phyloP scores from a whole-genome alignment of 257 asterid genomes.

The Solanum pinnatisectum region DNA sequence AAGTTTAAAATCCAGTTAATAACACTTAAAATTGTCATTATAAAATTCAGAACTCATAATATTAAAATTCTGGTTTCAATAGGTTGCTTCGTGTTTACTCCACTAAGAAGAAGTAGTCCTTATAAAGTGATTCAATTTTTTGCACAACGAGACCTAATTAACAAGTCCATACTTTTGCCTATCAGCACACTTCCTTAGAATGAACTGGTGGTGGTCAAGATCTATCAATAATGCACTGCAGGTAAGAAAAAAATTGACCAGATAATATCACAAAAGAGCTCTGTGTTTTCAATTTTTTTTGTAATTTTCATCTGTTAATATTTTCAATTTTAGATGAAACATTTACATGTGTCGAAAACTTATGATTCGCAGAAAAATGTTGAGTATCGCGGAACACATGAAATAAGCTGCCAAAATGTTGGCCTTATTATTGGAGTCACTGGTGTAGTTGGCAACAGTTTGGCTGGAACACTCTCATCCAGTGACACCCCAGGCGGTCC shows the following conservation, averaged over 20 bases:
- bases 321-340: neutral
- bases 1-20: too few relatives aligned
- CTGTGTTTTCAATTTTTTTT: neutral
- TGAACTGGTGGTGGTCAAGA: constrained; percentile 96
- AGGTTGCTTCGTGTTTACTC: neutral
- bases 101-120: neutral
- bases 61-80: too few relatives aligned
- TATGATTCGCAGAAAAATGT: constrained; percentile 33
- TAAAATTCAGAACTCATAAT: too few relatives aligned
- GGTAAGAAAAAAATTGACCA: constrained; percentile 16
- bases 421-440: constrained; percentile 77
- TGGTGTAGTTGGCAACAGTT: constrained; percentile 86
- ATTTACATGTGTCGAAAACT: neutral
- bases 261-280: neutral
- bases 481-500: constrained; percentile 98
- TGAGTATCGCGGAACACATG: constrained; percentile 47
- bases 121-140: neutral
- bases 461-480: constrained; percentile 86
- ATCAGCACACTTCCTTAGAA: neutral
- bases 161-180: neutral
- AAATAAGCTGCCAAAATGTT: constrained; percentile 49
- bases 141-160: neutral
- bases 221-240: constrained; percentile 62
- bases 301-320: neutral
- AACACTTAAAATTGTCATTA: neutral